phyloP scores from a whole-genome alignment of 768 basidiomycete species.

The Pleurotus cornucopiae region DNA sequence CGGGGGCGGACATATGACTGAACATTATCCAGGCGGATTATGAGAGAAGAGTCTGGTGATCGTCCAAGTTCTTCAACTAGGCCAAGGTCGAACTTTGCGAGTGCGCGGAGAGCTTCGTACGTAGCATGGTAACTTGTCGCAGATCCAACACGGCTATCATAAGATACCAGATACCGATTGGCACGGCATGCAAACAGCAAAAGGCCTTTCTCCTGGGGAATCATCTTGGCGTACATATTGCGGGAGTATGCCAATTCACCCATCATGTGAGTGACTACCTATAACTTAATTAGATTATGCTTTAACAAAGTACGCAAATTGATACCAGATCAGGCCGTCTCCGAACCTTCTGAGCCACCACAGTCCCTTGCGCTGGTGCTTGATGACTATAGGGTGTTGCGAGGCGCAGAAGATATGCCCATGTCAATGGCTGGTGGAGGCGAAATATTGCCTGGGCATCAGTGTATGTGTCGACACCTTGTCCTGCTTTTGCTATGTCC shows the following conservation, averaged over 20 bases:
- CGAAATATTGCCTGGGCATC: neutral
- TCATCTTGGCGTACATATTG: slow-evolving; percentile 10
- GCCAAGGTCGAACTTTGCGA: slow-evolving; percentile 9
- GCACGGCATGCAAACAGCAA: slow-evolving; percentile 11
- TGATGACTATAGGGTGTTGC: neutral
- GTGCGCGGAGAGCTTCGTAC: neutral
- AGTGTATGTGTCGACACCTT: neutral
- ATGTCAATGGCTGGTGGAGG: neutral
- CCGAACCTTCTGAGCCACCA: neutral
- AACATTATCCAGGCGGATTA: slow-evolving; percentile 18
- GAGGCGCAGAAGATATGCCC: neutral
- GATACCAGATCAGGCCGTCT: neutral
- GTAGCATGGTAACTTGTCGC: slow-evolving; percentile 10
- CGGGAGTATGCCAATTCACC: slow-evolving; percentile 8
- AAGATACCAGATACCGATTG: slow-evolving; percentile 8
- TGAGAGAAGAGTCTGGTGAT: neutral
- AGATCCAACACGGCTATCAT: slow-evolving; percentile 10
- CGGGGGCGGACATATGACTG: slow-evolving; percentile 17
- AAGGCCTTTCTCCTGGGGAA: slow-evolving; percentile 11
- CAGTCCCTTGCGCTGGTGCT: neutral
- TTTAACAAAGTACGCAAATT: neutral
- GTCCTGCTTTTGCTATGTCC: neutral
- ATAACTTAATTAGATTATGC: neutral
- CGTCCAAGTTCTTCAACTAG: neutral
- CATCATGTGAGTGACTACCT: slow-evolving; percentile 12